These are phyloP conservation scores for Grammothele lineata DNA, from an alignment of 768 basidiomycete genomes.

Conservation along the genomic window DNA sequence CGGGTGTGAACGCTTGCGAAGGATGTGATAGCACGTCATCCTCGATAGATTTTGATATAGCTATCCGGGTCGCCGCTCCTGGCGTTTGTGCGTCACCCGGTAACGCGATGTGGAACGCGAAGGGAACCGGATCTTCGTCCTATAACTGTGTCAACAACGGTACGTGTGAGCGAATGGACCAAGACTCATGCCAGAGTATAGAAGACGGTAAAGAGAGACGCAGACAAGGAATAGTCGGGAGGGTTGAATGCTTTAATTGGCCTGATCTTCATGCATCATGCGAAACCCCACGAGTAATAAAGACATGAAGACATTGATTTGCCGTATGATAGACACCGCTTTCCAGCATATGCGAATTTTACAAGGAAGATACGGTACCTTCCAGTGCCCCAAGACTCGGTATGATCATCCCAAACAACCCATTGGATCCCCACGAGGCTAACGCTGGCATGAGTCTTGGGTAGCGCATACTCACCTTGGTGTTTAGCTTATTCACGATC, in stretches of 20 bases:
- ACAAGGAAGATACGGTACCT: too few relatives aligned
- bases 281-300: too few relatives aligned
- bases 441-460: conserved; percentile 10
- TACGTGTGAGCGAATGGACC: too few relatives aligned
- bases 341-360: too few relatives aligned
- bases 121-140: conserved; percentile 90
- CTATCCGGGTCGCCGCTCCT: conserved; percentile 70
- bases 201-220: too few relatives aligned
- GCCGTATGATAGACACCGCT: too few relatives aligned
- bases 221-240: too few relatives aligned
- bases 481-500: conserved; percentile 83
- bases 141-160: conserved; percentile 23
- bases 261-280: background rate
- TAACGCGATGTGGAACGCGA: conserved; percentile 80
- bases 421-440: too few relatives aligned
- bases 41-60: conserved; percentile 81
- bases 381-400: too few relatives aligned
- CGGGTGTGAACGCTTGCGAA: conserved; percentile 68
- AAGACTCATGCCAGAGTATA: too few relatives aligned
- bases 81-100: conserved; percentile 48
- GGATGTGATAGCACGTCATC: conserved; percentile 73
- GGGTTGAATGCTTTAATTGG: background rate
- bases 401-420: too few relatives aligned
- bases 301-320: too few relatives aligned
- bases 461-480: conserved; percentile 47